A percentile compares a stretch with the other conserved stretches of the same genome.
These are phyloP conservation scores for Dacryopinax spathularia DNA, from an alignment of 768 basidiomycete genomes.

Conservation along the genomic window DNA sequence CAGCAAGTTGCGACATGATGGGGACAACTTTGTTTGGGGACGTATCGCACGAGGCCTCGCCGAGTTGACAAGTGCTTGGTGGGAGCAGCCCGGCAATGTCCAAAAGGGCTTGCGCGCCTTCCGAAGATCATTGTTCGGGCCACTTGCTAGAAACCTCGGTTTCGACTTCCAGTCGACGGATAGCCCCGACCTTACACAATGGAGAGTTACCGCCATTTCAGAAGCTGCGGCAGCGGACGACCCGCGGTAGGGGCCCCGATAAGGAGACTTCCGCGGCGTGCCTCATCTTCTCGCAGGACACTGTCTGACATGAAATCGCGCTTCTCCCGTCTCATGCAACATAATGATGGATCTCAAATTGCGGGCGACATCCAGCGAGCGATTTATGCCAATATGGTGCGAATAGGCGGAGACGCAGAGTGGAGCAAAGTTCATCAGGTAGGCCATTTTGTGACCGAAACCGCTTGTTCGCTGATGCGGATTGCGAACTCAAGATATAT, in stretches of 20 bases:
- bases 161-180: conserved; percentile 60
- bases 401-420: neutral
- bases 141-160: conserved; percentile 64
- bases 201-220: conserved; percentile 60
- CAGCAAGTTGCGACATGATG: conserved; percentile 53
- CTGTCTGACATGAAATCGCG: conserved; percentile 54
- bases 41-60: conserved; percentile 45
- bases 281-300: conserved; percentile 38
- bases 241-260: conserved; percentile 18
- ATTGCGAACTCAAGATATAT: no score
- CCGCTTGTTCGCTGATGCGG: no score
- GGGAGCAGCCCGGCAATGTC: conserved; percentile 52
- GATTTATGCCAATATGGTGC: neutral
- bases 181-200: conserved; percentile 46
- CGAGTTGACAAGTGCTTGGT: conserved; percentile 55
- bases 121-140: conserved; percentile 40
- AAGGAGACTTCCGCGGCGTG: no score
- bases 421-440: conserved; percentile 22
- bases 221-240: conserved; percentile 39
- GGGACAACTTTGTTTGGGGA: conserved; percentile 73
- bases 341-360: conserved; percentile 60
- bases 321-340: conserved; percentile 56
- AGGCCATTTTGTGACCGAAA: no score
- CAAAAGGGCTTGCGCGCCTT: conserved; percentile 42
- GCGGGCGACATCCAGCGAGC: conserved; percentile 57